Evolutionary conservation across 352 stramenopile genomes (phyloP).

Genomic region (Globisporangium iwayamae): DNA sequence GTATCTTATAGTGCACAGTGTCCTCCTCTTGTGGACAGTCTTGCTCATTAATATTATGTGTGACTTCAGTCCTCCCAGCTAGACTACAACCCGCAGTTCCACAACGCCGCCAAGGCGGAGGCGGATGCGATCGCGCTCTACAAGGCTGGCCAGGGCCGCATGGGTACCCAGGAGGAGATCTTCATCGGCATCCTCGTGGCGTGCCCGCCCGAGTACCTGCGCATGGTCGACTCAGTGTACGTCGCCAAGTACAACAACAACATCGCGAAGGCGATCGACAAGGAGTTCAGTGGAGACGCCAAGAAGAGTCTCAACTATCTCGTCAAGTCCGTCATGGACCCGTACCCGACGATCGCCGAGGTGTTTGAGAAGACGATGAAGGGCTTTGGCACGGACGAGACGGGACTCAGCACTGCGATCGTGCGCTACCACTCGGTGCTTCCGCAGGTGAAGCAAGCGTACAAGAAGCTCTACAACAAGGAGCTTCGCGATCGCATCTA

Average conservation of each 20-base stretch:
- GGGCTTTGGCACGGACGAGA: constrained; percentile 65
- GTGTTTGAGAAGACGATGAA: constrained; percentile 76
- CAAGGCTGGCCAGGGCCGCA: constrained; percentile 59
- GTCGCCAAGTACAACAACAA: constrained; percentile 79
- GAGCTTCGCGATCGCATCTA: constrained; percentile 58
- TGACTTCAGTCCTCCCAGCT: constrained; percentile 7
- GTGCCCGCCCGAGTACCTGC: constrained; percentile 53
- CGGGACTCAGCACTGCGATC: constrained; percentile 44
- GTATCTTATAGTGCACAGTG: constrained; percentile 15
- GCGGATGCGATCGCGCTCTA: constrained; percentile 59
- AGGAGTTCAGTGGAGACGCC: constrained; percentile 78
- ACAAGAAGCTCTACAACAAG: constrained; percentile 56
- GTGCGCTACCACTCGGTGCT: constrained; percentile 59
- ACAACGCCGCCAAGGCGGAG: constrained; percentile 47
- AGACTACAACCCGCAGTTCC: constrained; percentile 43
- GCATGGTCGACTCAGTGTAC: constrained; percentile 70
- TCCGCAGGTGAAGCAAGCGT: constrained; percentile 48
- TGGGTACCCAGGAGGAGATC: constrained; percentile 70
- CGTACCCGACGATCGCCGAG: constrained; percentile 61
- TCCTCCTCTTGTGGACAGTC: background rate
- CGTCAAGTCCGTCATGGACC: constrained; percentile 48
- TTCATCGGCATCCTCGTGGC: constrained; percentile 66
- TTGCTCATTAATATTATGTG: background rate
- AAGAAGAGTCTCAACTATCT: constrained; percentile 69
- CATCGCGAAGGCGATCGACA: constrained; percentile 72